Conservation (phyloP, 805 yeast species). For the Nakazawaea ishiwadae region DNA sequence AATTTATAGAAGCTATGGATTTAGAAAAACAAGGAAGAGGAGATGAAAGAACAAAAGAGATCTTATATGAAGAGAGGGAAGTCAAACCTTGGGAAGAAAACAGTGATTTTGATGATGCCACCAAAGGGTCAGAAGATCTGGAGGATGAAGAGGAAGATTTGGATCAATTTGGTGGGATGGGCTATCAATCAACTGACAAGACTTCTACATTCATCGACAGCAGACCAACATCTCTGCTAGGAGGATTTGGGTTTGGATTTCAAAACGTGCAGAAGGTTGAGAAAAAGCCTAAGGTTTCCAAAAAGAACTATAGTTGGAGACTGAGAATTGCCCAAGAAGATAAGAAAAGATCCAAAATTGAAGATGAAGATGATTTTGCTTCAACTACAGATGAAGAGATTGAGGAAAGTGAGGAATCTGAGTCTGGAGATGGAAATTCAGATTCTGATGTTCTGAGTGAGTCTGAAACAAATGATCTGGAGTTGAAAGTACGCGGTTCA, state of each 20-base stretch:
- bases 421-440: constrained; percentile 24
- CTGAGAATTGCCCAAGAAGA: constrained; percentile 45
- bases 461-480: too few species aligned
- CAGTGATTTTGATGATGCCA: constrained; percentile 21
- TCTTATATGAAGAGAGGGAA: constrained; percentile 66
- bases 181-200: constrained; percentile 28
- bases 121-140: too few species aligned
- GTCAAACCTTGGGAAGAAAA: constrained; percentile 57
- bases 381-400: constrained; percentile 24
- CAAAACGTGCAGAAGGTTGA: constrained; percentile 46
- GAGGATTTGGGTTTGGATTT: constrained; percentile 73
- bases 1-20: constrained; percentile 68
- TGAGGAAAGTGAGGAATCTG: constrained; percentile 16
- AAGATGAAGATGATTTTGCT: constrained; percentile 61
- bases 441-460: too few species aligned
- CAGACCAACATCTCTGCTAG: constrained; percentile 60
- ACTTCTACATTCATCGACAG: constrained; percentile 58
- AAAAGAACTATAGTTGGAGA: constrained; percentile 74
- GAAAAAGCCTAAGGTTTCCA: constrained; percentile 37
- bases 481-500: too few species aligned
- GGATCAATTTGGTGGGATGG: constrained; percentile 4
- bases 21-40: constrained; percentile 71
- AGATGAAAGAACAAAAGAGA: constrained; percentile 52
- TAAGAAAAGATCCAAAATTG: constrained; percentile 35
- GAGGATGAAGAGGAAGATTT: constrained; percentile 1